Base-by-base conservation (phyloP, 2,329 filamentous ascomycete species). In the Metarhizium guizhouense region DNA sequence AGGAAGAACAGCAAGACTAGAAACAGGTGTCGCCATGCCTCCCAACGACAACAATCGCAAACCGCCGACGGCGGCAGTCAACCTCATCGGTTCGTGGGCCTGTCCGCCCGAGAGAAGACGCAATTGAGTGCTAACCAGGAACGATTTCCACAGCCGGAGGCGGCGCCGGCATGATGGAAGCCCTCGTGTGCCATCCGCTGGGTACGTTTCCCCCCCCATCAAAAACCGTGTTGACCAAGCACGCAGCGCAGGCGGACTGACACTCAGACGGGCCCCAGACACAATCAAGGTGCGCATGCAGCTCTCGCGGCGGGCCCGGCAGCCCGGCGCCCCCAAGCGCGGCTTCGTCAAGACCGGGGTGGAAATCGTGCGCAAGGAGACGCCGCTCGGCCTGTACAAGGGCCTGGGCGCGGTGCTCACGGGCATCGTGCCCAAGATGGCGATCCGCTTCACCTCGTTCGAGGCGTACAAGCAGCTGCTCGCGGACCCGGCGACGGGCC, bases 221-320 rank as follows among this genome's bases (percentile, higher is more conserved):
- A n/a, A n/a, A 25, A 25, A 25, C 25, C 25, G 4, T 25, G 25
- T 25, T 25, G 25, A 25, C 25, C 25, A 25, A 25, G 25, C 25
- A 25, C 25, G 25, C 25, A 25, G 25, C 25, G 25, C 25, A 25
- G 25, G 3, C 25, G 25, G 38, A 16, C 38, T 40, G 38, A 40
- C 38, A 11, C 11, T 2, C 38, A 16, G 14, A 2, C 13, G 8
- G 14, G 1, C 8, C 11, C 48, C 61, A 88, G 90, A 96, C 73
- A 96, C 92, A 58, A 95, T 97, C 78, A 96, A 99, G 82, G 94
- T 99, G 59, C 91, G 94, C 64, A 99, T 99, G 95, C 94, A 99
- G 76, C 86, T 99, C 58, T 97, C 94, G 55, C 83, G 87, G 62
- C 85, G 94, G 70, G 90, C 88, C 52, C 83, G 88, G 62, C 82